Evolutionary conservation across 2,329 filamentous ascomycete species (phyloP).

Genomic region (Cercospora sp.): DNA sequence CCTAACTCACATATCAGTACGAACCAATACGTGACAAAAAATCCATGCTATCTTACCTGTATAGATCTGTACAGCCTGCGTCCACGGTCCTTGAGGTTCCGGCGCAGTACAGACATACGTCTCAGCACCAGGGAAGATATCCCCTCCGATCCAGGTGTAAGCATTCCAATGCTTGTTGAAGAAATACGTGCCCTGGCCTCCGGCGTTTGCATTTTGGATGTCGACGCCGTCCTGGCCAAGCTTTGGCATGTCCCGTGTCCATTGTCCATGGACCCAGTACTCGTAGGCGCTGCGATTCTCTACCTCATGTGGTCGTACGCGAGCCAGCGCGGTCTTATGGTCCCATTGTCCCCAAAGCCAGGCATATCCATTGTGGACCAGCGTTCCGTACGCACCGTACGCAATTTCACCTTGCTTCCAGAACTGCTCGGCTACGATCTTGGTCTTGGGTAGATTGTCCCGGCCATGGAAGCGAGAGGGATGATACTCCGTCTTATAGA

Average conservation of each 20-base stretch:
- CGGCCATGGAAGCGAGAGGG: constrained; percentile 15
- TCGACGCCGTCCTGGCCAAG: constrained; percentile 13
- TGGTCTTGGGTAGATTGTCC: constrained; percentile 21
- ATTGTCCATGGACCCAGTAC: constrained; percentile 21
- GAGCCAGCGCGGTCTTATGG: constrained; percentile 20
- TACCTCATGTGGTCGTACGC: constrained; percentile 16
- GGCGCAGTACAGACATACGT: constrained; percentile 32
- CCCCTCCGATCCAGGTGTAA: constrained; percentile 35
- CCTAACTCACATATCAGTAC: constrained; percentile 3
- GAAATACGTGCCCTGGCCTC: constrained; percentile 33
- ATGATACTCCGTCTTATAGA: constrained; percentile 21
- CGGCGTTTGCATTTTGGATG: constrained; percentile 29
- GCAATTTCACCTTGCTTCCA: constrained; percentile 23
- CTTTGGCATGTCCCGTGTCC: constrained; percentile 16
- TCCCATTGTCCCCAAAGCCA: constrained; percentile 23
- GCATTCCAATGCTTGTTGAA: constrained; percentile 30
- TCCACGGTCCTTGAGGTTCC: constrained; percentile 33
- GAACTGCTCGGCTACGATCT: constrained; percentile 20
- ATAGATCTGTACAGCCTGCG: constrained; percentile 12
- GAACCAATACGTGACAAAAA: neutral
- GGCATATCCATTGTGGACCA: constrained; percentile 17
- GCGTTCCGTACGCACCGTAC: constrained; percentile 19
- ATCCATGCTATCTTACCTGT: neutral
- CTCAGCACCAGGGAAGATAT: constrained; percentile 21
- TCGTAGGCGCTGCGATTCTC: constrained; percentile 20